phyloP scores from a whole-genome alignment of 2,329 filamentous ascomycete species.

The Rasamsonia emersonii region DNA sequence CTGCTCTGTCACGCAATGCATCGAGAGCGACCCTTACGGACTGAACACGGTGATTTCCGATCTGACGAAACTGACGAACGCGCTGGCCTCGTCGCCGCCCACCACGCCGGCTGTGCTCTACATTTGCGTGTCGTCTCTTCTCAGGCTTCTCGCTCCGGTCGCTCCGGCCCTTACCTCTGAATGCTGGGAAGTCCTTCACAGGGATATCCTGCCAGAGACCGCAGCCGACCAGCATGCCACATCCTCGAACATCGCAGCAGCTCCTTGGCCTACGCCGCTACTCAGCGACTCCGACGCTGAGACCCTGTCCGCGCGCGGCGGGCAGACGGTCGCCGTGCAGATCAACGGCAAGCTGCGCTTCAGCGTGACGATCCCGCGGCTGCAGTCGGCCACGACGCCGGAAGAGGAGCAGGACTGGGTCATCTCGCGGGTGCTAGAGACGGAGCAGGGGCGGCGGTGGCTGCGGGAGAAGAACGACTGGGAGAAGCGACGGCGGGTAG shows the following conservation, averaged over 20 bases:
- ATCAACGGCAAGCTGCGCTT: conserved; percentile 72
- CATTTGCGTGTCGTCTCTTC: conserved; percentile 46
- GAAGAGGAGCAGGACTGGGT: conserved; percentile 51
- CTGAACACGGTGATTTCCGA: conserved; percentile 80
- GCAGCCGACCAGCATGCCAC: conserved; percentile 6
- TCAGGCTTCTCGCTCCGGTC: conserved; percentile 70
- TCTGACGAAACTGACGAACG: conserved; percentile 72
- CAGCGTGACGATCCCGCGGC: conserved; percentile 54
- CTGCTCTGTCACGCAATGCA: conserved; percentile 56
- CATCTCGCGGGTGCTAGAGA: conserved; percentile 51
- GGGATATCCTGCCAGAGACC: conserved; percentile 11
- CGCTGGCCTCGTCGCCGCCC: conserved; percentile 41
- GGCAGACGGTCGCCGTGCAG: conserved; percentile 54
- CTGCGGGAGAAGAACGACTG: conserved; percentile 43
- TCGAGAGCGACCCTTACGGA: conserved; percentile 61
- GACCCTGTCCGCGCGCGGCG: conserved; percentile 43
- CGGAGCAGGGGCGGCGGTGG: conserved; percentile 51
- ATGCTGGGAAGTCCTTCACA: conserved; percentile 57
- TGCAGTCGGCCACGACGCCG: conserved; percentile 25
- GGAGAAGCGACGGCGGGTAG: conserved; percentile 51
- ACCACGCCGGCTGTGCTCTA: conserved; percentile 32
- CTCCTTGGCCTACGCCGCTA: conserved; percentile 50
- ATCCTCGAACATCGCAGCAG: conserved; percentile 34
- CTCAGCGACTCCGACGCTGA: conserved; percentile 29
- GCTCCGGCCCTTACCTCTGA: conserved; percentile 75